Conservation (phyloP, 352 stramenopile genomes). For the Globisporangium lucens region DNA sequence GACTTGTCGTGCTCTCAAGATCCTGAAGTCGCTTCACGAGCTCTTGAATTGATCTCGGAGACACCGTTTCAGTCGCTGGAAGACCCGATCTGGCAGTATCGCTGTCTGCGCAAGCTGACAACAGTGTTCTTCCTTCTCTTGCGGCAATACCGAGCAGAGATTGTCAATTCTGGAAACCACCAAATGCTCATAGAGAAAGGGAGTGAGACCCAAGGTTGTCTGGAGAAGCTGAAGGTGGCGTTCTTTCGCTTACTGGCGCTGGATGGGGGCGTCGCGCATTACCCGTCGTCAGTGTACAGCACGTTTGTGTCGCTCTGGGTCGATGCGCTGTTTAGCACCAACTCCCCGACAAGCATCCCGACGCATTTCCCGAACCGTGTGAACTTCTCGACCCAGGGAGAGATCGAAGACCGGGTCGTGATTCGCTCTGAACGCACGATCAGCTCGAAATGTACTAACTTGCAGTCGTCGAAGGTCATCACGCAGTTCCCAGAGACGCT, state of each 20-base stretch:
- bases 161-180: slow-evolving; percentile 22
- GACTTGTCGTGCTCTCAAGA: slow-evolving; percentile 48
- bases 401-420: slow-evolving; percentile 35
- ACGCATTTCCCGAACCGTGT: slow-evolving; percentile 60
- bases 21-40: slow-evolving; percentile 31
- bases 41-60: slow-evolving; percentile 46
- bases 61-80: slow-evolving; percentile 68
- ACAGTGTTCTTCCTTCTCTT: slow-evolving; percentile 57
- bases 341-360: slow-evolving; percentile 62
- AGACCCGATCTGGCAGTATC: slow-evolving; percentile 72
- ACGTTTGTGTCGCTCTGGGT: slow-evolving; percentile 69
- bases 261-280: slow-evolving; percentile 61
- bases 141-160: slow-evolving; percentile 38
- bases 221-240: slow-evolving; percentile 48
- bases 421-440: slow-evolving; percentile 76
- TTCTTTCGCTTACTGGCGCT: slow-evolving; percentile 48
- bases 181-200: background rate
- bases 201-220: slow-evolving; percentile 15
- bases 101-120: slow-evolving; percentile 57
- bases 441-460: slow-evolving; percentile 79
- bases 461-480: slow-evolving; percentile 75
- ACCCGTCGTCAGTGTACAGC: slow-evolving; percentile 64
- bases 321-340: slow-evolving; percentile 58
- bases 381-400: slow-evolving; percentile 19
- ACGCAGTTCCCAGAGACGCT: slow-evolving; percentile 49